Base-by-base conservation (phyloP, 2,329 filamentous ascomycete species). In the Ceratocystis lukuohia region DNA sequence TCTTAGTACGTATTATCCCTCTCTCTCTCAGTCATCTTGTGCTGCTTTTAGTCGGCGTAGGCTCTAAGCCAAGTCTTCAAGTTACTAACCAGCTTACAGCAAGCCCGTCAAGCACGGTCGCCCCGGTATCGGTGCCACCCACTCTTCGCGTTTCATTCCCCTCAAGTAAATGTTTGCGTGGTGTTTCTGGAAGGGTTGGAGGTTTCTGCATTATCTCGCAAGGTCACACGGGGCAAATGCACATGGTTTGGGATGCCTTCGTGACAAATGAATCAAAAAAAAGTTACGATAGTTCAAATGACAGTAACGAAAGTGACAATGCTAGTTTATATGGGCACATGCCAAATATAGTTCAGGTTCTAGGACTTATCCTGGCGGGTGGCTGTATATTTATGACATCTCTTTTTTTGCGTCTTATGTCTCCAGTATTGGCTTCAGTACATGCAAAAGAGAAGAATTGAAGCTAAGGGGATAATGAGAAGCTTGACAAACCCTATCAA, bases 131-230 rank as follows among this genome's bases (percentile, higher is more conserved):
- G 94, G 94, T 95, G 94, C 94, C 77, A 99, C 94, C 75, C 92
- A 99, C 89, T 97, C 93, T 84, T 99, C 94, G 81, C 91, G 94
- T 88, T 99, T 99, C 89, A 99, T 99, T 85, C 94, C 94, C 80
- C 89, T 99, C 80, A 99, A 99, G 86, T 97, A 96, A 86, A 69
- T 64, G 59, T 61, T 68, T 66, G 61, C 64, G 59, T 65, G 66
- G 59, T 68, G 64, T 68, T 65, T 68, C 44, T 61, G 64, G 66
- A 66, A 63, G 59, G 64, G 64, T 69, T 75, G 77, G 78, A 77
- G 78, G 77, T 80, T 79, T 77, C 77, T 81, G 80, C 80, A 82
- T 82, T 59, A 57, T 65, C 64, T 68, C 57, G 66, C 64, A 64
- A 68, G 64, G 66, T 68, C 63, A 66, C 61, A 65, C 64, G 50